These are phyloP conservation scores for Podospora appendiculata DNA, from an alignment of 495 filamentous ascomycete species.

Conservation along the genomic window DNA sequence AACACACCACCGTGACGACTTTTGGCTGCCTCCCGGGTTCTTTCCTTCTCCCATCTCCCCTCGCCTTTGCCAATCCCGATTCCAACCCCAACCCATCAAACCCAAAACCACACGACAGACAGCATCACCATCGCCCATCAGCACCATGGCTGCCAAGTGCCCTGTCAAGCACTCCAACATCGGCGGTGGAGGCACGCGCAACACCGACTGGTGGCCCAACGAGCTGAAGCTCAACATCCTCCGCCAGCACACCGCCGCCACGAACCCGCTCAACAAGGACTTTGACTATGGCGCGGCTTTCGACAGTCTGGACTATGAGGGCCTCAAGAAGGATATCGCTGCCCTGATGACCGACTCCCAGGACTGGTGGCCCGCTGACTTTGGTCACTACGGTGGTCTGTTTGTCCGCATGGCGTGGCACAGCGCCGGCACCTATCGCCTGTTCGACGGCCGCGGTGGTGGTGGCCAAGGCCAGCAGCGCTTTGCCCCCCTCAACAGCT, in stretches of 20 bases:
- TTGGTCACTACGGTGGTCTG: constrained; percentile 69
- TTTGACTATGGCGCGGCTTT: constrained; percentile 64
- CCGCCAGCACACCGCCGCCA: constrained; percentile 56
- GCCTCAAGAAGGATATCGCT: constrained; percentile 60
- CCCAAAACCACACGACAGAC: no score
- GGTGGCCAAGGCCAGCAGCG: constrained; percentile 65
- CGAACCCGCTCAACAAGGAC: constrained; percentile 50
- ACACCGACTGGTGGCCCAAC: constrained; percentile 64
- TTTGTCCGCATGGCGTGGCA: constrained; percentile 76
- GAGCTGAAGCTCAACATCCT: constrained; percentile 59
- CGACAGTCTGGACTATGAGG: constrained; percentile 62
- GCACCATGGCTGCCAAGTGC: neutral
- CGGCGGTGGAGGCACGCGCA: constrained; percentile 50
- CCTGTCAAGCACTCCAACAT: neutral
- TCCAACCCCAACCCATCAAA: no score
- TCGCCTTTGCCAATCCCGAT: no score
- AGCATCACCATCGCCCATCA: no score
- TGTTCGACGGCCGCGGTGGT: constrained; percentile 63
- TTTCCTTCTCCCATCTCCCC: no score
- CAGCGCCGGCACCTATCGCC: constrained; percentile 65
- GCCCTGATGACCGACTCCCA: constrained; percentile 67
- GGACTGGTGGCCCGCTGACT: constrained; percentile 71
- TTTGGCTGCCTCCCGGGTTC: no score
- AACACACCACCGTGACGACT: no score
- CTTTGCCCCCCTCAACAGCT: constrained; percentile 71